Evolutionary conservation across 495 filamentous ascomycete genomes (phyloP).

Genomic region (Lasiosphaeria hispida): DNA sequence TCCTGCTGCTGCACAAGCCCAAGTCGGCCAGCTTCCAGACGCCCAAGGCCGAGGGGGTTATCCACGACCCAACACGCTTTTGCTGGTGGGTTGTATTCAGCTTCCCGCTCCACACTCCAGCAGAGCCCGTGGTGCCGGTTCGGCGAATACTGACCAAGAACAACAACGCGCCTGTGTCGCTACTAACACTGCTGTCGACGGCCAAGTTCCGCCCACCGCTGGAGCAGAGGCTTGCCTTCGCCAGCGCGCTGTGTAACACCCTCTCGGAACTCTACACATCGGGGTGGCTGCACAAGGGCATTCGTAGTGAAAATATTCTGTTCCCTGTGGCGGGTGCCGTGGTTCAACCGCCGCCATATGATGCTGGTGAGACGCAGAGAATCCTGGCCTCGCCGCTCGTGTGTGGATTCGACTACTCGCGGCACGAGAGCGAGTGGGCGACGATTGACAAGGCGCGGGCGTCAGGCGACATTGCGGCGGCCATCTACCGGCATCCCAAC

Average conservation of each 20-base stretch:
- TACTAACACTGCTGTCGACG: constrained; percentile 6
- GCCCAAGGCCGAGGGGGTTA: constrained; percentile 8
- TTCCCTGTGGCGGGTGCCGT: constrained; percentile 29
- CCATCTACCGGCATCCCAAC: constrained; percentile 12
- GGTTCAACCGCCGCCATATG: not conserved
- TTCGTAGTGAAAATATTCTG: constrained; percentile 48
- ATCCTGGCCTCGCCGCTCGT: not conserved
- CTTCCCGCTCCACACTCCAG: not conserved
- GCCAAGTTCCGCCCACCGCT: constrained; percentile 13
- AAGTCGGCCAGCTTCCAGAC: constrained; percentile 7
- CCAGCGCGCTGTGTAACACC: constrained; percentile 7
- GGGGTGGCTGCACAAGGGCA: constrained; percentile 52
- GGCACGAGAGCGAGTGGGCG: constrained; percentile 13
- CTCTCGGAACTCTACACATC: constrained; percentile 14
- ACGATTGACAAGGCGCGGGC: constrained; percentile 10
- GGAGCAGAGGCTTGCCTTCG: constrained; percentile 8
- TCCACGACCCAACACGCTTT: not conserved
- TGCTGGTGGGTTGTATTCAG: constrained; percentile 15
- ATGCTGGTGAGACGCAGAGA: not conserved
- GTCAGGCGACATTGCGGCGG: not conserved
- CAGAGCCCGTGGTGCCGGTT: not conserved
- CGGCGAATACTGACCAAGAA: not conserved
- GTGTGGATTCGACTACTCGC: constrained; percentile 6
- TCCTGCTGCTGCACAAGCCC: constrained; percentile 8
- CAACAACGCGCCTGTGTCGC: constrained; percentile 6